Percentiles rank a stretch among this genome's conserved stretches.
phyloP scores from a whole-genome alignment of 805 yeast genomes.

The Candida palmyrensis region DNA sequence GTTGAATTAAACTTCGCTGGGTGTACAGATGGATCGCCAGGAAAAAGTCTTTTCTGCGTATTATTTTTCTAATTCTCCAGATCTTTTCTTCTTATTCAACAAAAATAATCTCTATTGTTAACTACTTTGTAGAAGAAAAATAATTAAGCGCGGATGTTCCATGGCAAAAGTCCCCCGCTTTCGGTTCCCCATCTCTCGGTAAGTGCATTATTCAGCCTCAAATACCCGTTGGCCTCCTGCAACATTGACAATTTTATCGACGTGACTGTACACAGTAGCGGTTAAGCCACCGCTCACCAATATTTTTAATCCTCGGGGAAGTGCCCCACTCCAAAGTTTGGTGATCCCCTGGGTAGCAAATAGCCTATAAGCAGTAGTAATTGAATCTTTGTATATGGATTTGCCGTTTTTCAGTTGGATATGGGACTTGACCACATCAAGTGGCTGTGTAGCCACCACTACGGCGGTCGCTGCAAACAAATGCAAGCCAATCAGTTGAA shows the following conservation, averaged over 20 bases:
- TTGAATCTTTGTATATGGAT: slow-evolving; percentile 52
- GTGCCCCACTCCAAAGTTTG: slow-evolving; percentile 29
- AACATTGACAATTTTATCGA: slow-evolving; percentile 24
- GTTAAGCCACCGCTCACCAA: slow-evolving; percentile 39
- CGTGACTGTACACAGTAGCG: slow-evolving; percentile 31
- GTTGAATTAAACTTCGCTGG: no score
- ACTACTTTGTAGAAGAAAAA: no score
- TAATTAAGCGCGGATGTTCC: no score
- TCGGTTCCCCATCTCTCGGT: no score
- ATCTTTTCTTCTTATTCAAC: no score
- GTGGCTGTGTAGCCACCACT: slow-evolving; percentile 77
- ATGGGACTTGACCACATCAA: slow-evolving; percentile 82
- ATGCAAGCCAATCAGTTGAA: slow-evolving; percentile 48
- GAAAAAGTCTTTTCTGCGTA: no score
- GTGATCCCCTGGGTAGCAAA: slow-evolving; percentile 27
- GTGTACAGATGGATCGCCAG: no score
- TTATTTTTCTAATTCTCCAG: no score
- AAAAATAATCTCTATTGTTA: no score
- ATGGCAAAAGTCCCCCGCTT: no score
- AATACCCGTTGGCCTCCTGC: slow-evolving; percentile 30
- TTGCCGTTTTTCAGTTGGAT: slow-evolving; percentile 75
- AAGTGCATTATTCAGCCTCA: slow-evolving; percentile 11
- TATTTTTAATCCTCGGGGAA: slow-evolving; percentile 37
- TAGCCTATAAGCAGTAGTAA: slow-evolving; percentile 39
- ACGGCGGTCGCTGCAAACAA: slow-evolving; percentile 64